phyloP scores from a whole-genome alignment of 1,139 yeast genomes.

The Geotrichum klebahnii region DNA sequence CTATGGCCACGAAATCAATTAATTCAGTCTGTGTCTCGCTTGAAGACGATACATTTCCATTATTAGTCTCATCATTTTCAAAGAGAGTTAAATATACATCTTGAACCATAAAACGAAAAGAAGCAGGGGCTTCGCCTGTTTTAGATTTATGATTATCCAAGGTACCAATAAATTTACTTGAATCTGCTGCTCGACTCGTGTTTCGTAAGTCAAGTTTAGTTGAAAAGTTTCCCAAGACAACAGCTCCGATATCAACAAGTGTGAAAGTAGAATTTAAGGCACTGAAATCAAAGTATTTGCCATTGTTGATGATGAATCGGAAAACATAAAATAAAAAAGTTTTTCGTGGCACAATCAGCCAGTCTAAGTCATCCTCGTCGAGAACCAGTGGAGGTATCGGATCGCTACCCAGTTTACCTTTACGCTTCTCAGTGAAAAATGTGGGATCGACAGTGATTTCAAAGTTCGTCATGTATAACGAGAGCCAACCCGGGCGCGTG shows the following conservation, averaged over 20 bases:
- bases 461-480: conserved; percentile 33
- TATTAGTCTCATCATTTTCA: conserved; percentile 25
- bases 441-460: conserved; percentile 35
- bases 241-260: conserved; percentile 29
- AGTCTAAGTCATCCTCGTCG: conserved; percentile 18
- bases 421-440: conserved; percentile 7
- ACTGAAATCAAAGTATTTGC: conserved; percentile 33
- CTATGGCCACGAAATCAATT: conserved; percentile 34
- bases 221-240: conserved; percentile 33
- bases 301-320: conserved; percentile 31
- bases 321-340: conserved; percentile 28
- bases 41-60: no score
- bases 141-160: conserved; percentile 34
- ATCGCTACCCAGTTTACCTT: conserved; percentile 1
- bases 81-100: conserved; percentile 34
- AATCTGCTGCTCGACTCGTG: conserved; percentile 21
- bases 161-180: conserved; percentile 37
- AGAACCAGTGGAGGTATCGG: not conserved
- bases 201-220: conserved; percentile 34
- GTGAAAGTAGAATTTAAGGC: conserved; percentile 31
- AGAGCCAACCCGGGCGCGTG: conserved; percentile 42
- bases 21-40: conserved; percentile 36
- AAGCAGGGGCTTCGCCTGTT: conserved; percentile 35
- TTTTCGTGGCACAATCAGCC: conserved; percentile 31
- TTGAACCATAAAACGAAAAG: conserved; percentile 28